Conservation (phyloP, 352 stramenopile species). For the Peronosclerospora sorghi region DNA sequence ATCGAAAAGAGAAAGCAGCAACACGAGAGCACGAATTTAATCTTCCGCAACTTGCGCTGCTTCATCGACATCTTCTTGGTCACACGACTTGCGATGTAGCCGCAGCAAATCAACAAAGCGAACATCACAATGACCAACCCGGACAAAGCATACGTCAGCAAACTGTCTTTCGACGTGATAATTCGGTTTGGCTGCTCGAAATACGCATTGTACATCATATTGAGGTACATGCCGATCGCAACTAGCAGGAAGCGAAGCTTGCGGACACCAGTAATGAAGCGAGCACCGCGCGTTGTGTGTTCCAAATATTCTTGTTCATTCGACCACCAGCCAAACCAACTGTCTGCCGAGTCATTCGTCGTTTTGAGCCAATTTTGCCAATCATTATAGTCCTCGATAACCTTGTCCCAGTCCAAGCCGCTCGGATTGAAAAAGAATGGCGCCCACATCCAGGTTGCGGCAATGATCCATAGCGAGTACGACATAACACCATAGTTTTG, state of each 20-base stretch:
- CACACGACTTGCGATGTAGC: constrained; percentile 75
- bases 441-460: constrained; percentile 79
- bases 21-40: constrained; percentile 75
- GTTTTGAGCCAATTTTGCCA: constrained; percentile 92
- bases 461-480: constrained; percentile 94
- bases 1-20: constrained; percentile 55
- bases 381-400: constrained; percentile 89
- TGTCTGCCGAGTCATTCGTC: constrained; percentile 77
- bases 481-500: constrained; percentile 96
- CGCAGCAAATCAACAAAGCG: constrained; percentile 63
- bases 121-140: constrained; percentile 61
- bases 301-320: constrained; percentile 76
- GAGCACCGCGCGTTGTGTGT: constrained; percentile 50
- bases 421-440: constrained; percentile 94
- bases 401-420: constrained; percentile 95
- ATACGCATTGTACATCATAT: constrained; percentile 74
- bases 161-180: constrained; percentile 39
- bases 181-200: constrained; percentile 47
- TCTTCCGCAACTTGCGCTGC: constrained; percentile 82
- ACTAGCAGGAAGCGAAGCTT: constrained; percentile 74
- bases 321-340: constrained; percentile 84
- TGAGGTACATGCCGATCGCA: constrained; percentile 67
- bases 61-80: constrained; percentile 88
- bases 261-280: constrained; percentile 59
- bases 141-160: constrained; percentile 53